Evolutionary conservation across 139 green algal genomes (phyloP).

Genomic region (Coelastrella sp.): DNA sequence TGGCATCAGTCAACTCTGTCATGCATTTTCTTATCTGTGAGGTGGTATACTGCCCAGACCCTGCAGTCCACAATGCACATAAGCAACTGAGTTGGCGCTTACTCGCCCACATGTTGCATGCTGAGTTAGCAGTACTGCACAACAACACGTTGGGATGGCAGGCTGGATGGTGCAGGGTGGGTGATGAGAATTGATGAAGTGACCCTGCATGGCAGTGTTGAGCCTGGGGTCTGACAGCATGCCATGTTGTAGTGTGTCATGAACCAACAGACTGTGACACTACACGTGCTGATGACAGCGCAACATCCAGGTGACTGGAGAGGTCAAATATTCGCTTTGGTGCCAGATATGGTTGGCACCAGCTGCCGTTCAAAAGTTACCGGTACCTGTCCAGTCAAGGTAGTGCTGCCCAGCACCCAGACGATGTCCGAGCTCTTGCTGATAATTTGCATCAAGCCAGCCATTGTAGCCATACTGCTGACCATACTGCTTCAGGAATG

Average conservation of each 20-base stretch:
- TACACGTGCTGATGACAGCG: not conserved
- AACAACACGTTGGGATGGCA: not conserved
- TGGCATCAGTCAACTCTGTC: slow-evolving; percentile 2
- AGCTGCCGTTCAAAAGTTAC: not conserved
- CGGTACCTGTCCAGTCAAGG: slow-evolving; percentile 30
- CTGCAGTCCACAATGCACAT: not conserved
- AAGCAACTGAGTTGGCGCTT: too few relatives aligned
- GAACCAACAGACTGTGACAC: too few relatives aligned
- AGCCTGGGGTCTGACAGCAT: too few relatives aligned
- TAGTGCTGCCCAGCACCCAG: slow-evolving; percentile 24
- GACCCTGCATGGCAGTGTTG: too few relatives aligned
- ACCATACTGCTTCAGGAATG: slow-evolving; percentile 36
- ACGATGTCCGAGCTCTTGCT: slow-evolving; percentile 4
- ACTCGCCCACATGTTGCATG: not conserved
- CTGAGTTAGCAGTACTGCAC: not conserved
- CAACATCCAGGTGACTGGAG: not conserved
- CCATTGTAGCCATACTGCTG: slow-evolving; percentile 21
- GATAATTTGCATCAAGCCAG: slow-evolving; percentile 14
- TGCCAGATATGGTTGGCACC: not conserved
- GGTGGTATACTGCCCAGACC: slow-evolving; percentile 31
- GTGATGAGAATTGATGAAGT: too few relatives aligned
- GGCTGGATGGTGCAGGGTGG: too few relatives aligned
- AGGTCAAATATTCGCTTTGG: not conserved
- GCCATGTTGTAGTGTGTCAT: too few relatives aligned
- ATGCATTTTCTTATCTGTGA: not conserved